Conservation (phyloP, 371 early-diverging fungal species). For the Parasitella parasitica region DNA sequence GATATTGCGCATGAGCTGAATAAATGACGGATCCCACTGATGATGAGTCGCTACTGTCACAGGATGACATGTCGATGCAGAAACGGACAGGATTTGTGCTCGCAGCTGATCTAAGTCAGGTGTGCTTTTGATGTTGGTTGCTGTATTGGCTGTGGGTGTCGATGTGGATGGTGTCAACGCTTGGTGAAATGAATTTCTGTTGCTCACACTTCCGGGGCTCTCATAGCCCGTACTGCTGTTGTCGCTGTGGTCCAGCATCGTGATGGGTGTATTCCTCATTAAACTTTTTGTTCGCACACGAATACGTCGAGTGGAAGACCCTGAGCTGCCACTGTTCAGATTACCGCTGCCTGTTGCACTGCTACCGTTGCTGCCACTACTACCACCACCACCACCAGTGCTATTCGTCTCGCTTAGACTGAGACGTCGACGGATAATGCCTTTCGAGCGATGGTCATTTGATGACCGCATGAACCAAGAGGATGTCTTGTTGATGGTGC, state of each 20-base stretch:
- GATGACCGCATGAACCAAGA: slow-evolving; percentile 14
- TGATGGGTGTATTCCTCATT: slow-evolving; percentile 40
- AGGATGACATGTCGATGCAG: not conserved
- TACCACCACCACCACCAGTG: not conserved
- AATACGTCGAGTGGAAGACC: slow-evolving; percentile 13
- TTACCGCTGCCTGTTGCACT: not conserved
- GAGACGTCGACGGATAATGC: slow-evolving; percentile 14
- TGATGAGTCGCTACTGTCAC: slow-evolving; percentile 3
- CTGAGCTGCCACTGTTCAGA: slow-evolving; percentile 2
- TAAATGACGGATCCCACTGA: slow-evolving; percentile 22
- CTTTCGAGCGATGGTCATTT: slow-evolving; percentile 3
- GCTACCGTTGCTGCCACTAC: not conserved
- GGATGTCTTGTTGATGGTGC: slow-evolving; percentile 1
- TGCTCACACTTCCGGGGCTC: not conserved
- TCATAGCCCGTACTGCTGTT: slow-evolving; percentile 6
- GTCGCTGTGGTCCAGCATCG: slow-evolving; percentile 4
- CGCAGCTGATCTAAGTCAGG: slow-evolving; percentile 15
- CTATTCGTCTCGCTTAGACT: slow-evolving; percentile 16
- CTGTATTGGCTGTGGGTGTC: not conserved
- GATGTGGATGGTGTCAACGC: slow-evolving; percentile 1
- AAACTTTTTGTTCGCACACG: slow-evolving; percentile 39
- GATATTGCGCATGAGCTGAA: slow-evolving; percentile 14
- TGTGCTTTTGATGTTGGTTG: not conserved
- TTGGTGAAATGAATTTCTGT: slow-evolving; percentile 6
- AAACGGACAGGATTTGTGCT: not conserved